Percentiles rank a stretch among this genome's conserved stretches.
Conservation (phyloP, 306 rosid species). For the Fragaria nilgerrensis region DNA sequence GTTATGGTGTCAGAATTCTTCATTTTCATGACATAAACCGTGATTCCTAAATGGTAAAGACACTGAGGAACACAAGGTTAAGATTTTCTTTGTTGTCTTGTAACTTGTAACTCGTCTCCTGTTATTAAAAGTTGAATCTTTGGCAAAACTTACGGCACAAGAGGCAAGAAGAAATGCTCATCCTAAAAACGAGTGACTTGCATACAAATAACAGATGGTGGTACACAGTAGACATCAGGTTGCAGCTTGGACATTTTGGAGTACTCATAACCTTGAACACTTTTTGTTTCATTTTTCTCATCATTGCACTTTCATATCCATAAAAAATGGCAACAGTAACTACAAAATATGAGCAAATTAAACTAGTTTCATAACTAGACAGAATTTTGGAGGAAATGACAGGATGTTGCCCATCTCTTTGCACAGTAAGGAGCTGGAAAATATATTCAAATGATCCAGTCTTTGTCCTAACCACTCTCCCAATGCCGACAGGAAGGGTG, state of each 20-base stretch:
- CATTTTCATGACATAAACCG: background rate
- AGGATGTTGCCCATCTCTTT: constrained; percentile 6
- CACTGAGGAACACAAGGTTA: no score
- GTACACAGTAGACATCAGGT: no score
- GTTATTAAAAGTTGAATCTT: no score
- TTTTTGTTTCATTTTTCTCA: background rate
- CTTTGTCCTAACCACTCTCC: constrained; percentile 10
- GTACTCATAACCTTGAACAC: background rate
- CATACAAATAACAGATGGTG: background rate
- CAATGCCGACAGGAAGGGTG: constrained; percentile 8
- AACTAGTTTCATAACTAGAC: constrained; percentile 1
- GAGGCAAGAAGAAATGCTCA: no score
- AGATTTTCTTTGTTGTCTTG: no score
- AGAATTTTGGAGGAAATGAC: constrained; percentile 1
- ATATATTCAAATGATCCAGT: background rate
- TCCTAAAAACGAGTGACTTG: no score
- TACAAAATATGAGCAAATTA: constrained; percentile 2
- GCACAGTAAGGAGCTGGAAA: constrained; percentile 15
- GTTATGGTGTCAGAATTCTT: background rate
- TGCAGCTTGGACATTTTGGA: no score
- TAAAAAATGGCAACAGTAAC: background rate
- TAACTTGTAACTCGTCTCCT: no score
- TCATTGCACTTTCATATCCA: background rate
- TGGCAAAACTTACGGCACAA: no score
- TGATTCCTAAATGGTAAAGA: background rate